These are phyloP conservation scores for Schrenkiella parvula DNA, from an alignment of 345 rosid species.

Conservation along the genomic window DNA sequence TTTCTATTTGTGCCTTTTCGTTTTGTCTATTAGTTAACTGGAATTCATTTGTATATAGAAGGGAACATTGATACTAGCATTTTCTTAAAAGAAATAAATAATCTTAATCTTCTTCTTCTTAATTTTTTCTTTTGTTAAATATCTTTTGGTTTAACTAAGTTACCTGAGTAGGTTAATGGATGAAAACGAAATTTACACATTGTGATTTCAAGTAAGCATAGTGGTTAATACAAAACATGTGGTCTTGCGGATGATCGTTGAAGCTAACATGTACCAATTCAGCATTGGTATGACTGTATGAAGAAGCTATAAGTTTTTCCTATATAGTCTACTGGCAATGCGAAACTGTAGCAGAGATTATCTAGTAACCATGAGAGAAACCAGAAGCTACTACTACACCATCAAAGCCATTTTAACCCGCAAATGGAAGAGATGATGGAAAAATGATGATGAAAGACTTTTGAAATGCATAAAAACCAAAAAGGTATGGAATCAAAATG, in stretches of 20 bases:
- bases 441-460: not conserved
- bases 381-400: not conserved
- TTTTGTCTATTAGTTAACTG: not conserved
- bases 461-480: not conserved
- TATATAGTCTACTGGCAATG: not conserved
- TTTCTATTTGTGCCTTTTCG: not conserved
- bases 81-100: not conserved
- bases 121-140: not conserved
- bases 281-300: not conserved
- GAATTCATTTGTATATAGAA: not conserved
- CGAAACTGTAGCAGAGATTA: not conserved
- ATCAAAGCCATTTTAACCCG: not conserved
- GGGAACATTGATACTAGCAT: not conserved
- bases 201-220: not conserved
- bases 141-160: not conserved
- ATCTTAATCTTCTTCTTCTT: not conserved
- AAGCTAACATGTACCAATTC: not conserved
- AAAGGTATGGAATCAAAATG: not conserved
- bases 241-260: not conserved
- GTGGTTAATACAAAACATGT: not conserved
- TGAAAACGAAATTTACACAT: not conserved
- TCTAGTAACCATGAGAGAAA: not conserved
- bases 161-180: not conserved
- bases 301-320: not conserved
- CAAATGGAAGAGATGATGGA: no score